Percentiles rank a stretch among this genome's conserved stretches.
These are phyloP conservation scores for Glomus cerebriforme DNA, from an alignment of 192 early-diverging fungal genomes.

Conservation along the genomic window DNA sequence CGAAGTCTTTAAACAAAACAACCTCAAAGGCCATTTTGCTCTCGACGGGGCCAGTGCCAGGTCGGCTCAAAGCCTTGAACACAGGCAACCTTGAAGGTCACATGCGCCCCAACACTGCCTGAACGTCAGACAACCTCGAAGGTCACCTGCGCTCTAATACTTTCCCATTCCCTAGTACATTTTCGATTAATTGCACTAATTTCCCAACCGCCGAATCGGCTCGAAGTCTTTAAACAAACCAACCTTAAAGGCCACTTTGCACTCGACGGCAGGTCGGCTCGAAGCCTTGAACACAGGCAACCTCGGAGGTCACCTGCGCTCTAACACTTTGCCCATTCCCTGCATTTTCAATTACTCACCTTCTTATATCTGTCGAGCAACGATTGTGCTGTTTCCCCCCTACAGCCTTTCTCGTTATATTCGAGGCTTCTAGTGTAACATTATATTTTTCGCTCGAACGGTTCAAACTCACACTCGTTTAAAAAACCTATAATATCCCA, in stretches of 20 bases:
- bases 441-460: not conserved
- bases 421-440: not conserved
- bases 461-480: constrained; percentile 7
- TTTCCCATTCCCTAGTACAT: no score
- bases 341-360: not conserved
- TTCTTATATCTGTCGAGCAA: not conserved
- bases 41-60: constrained; percentile 24
- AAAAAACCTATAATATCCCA: not conserved
- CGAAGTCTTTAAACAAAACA: constrained; percentile 18
- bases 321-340: not conserved
- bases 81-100: constrained; percentile 19
- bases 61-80: constrained; percentile 24
- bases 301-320: constrained; percentile 9
- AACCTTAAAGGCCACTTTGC: constrained; percentile 11
- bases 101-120: constrained; percentile 12
- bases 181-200: not conserved
- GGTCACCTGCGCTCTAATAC: no score
- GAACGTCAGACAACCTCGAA: constrained; percentile 21
- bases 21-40: constrained; percentile 12
- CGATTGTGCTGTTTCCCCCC: not conserved
- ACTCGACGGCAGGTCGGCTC: constrained; percentile 21
- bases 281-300: constrained; percentile 23
- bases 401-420: not conserved
- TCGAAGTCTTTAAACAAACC: constrained; percentile 19
- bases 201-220: not conserved